phyloP scores from a whole-genome alignment of 139 green algal genomes.

The Coelastrella sp. region DNA sequence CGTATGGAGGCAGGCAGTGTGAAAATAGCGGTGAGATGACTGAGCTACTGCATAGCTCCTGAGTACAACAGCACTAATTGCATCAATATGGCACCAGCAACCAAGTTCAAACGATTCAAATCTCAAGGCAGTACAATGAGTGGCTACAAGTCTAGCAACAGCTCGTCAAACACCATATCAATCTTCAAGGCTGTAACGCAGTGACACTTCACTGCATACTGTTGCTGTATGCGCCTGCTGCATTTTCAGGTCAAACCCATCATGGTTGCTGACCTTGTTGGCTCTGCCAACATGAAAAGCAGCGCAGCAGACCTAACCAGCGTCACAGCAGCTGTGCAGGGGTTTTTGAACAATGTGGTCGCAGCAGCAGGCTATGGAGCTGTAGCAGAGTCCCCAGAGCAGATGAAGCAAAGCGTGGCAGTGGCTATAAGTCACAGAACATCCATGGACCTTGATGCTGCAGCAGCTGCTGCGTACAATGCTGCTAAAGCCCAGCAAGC shows the following conservation, averaged over 20 bases:
- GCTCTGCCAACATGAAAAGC: slow-evolving; percentile 54
- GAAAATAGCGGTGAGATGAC: slow-evolving; percentile 48
- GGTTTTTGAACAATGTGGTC: slow-evolving; percentile 92
- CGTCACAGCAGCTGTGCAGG: slow-evolving; percentile 67
- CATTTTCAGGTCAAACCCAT: slow-evolving; percentile 73
- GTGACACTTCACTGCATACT: too few species aligned
- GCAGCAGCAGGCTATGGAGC: slow-evolving; percentile 50
- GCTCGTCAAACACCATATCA: too few species aligned
- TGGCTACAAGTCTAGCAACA: too few species aligned
- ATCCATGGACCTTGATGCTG: background rate
- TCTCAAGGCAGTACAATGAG: too few species aligned
- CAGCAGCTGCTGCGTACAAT: background rate
- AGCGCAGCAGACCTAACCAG: background rate
- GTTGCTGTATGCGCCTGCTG: too few species aligned
- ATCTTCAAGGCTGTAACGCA: too few species aligned
- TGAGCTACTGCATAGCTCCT: background rate
- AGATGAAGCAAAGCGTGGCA: slow-evolving; percentile 50
- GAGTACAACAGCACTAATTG: too few species aligned
- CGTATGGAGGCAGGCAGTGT: slow-evolving; percentile 89
- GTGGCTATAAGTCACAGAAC: slow-evolving; percentile 28
- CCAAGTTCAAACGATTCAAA: too few species aligned
- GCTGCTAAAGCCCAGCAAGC: background rate
- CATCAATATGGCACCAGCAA: too few species aligned
- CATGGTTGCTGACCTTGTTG: slow-evolving; percentile 79
- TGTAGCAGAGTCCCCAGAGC: slow-evolving; percentile 31